These are phyloP conservation scores for Fusarium piperis DNA, from an alignment of 2,329 filamentous ascomycete genomes.

Conservation along the genomic window DNA sequence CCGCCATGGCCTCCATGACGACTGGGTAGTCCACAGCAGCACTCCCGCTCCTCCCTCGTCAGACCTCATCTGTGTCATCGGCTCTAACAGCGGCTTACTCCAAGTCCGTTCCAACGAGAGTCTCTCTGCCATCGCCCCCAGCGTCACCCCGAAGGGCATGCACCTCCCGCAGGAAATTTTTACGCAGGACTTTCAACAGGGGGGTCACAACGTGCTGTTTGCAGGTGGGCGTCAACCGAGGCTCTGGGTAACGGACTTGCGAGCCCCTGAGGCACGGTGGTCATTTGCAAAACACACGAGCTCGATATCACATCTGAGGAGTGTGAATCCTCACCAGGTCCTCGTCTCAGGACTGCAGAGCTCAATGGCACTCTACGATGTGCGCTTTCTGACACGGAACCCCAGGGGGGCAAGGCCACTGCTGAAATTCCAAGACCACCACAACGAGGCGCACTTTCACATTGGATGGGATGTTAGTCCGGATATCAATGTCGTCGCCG, in stretches of 20 bases:
- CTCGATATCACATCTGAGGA: conserved; percentile 60
- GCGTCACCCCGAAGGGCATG: conserved; percentile 23
- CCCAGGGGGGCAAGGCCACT: conserved; percentile 49
- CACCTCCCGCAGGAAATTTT: conserved; percentile 54
- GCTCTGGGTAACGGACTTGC: conserved; percentile 58
- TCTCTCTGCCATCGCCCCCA: conserved; percentile 48
- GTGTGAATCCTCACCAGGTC: conserved; percentile 59
- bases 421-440: conserved; percentile 60
- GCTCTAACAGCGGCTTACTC: conserved; percentile 59
- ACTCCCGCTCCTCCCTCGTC: conserved; percentile 54
- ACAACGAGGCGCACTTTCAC: conserved; percentile 58
- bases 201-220: conserved; percentile 57
- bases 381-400: conserved; percentile 53
- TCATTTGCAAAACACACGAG: conserved; percentile 49
- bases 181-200: conserved; percentile 57
- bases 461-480: conserved; percentile 63
- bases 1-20: conserved; percentile 36
- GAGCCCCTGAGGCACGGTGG: conserved; percentile 48
- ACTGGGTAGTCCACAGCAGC: conserved; percentile 52
- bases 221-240: conserved; percentile 61
- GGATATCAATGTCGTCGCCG: conserved; percentile 61
- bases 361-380: conserved; percentile 65
- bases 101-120: conserved; percentile 46
- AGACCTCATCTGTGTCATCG: conserved; percentile 56
- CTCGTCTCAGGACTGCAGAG: conserved; percentile 62